Evolutionary conservation across 257 asterid genomes (phyloP).

Genomic region (Thymus mandschuricus): DNA sequence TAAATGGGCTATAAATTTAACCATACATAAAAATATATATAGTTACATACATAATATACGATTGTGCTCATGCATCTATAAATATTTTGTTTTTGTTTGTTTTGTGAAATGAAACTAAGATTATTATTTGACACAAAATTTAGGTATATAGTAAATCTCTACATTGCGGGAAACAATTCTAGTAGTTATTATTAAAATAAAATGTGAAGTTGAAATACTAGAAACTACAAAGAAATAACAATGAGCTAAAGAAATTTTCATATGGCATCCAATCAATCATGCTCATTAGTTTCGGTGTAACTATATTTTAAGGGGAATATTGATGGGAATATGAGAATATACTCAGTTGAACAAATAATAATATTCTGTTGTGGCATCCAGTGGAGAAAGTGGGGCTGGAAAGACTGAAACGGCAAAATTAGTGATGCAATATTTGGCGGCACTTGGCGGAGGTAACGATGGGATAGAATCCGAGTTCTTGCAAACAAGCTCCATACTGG

Average conservation of each 20-base stretch:
- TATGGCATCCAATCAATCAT: neutral
- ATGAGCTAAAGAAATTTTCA: neutral
- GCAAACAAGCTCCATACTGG: conserved; percentile 78
- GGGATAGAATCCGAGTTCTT: conserved; percentile 74
- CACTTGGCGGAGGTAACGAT: conserved; percentile 65
- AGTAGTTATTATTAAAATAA: neutral
- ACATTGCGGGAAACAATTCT: no score
- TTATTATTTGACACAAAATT: no score
- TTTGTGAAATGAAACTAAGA: no score
- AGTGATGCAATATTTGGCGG: conserved; percentile 84
- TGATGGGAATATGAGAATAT: neutral
- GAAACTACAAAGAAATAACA: neutral
- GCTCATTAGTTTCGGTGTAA: neutral
- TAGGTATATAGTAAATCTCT: no score
- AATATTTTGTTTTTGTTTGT: no score
- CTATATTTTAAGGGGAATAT: neutral
- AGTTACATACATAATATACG: no score
- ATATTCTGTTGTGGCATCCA: conserved; percentile 40
- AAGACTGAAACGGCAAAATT: conserved; percentile 93
- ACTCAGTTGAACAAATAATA: conserved; percentile 20
- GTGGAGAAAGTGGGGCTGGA: conserved; percentile 99
- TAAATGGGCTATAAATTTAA: no score
- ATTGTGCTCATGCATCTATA: no score
- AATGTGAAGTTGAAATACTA: neutral
- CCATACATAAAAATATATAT: no score